A percentile compares a stretch with the other conserved stretches of the same genome.
Conservation (phyloP, 768 basidiomycete genomes). For the Termitomyces sp. region DNA sequence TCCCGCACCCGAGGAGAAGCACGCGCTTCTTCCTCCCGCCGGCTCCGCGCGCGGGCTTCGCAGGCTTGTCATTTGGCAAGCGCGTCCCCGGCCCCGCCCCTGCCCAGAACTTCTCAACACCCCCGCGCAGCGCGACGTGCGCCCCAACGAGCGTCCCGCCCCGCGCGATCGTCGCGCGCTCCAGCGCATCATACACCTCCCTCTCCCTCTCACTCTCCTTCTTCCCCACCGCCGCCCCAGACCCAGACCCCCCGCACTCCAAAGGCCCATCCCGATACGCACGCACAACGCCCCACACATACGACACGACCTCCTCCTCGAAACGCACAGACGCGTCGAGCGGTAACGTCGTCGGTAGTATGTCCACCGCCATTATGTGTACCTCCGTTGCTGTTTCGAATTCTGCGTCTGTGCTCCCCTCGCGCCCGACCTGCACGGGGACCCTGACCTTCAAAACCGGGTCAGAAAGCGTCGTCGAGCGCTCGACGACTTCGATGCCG, state of each 20-base stretch:
- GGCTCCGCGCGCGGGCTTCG: too few relatives aligned
- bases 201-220: constrained; percentile 19
- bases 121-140: constrained; percentile 54
- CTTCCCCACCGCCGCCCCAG: too few relatives aligned
- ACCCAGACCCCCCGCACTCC: too few relatives aligned
- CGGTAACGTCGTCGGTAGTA: constrained; percentile 81
- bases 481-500: constrained; percentile 76
- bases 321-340: constrained; percentile 79
- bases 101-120: constrained; percentile 40
- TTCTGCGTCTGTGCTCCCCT: neutral
- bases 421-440: too few relatives aligned
- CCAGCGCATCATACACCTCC: constrained; percentile 37
- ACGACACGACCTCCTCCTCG: constrained; percentile 58
- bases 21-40: constrained; percentile 49
- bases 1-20: constrained; percentile 86
- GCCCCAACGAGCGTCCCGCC: constrained; percentile 46
- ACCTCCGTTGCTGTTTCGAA: too few relatives aligned
- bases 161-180: constrained; percentile 66
- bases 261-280: constrained; percentile 6
- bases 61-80: too few relatives aligned
- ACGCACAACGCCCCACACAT: constrained; percentile 53
- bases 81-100: neutral
- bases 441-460: constrained; percentile 51
- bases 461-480: constrained; percentile 69
- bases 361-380: constrained; percentile 87